Base-by-base conservation (phyloP, 352 stramenopile genomes). In the Pythium dissimile region DNA sequence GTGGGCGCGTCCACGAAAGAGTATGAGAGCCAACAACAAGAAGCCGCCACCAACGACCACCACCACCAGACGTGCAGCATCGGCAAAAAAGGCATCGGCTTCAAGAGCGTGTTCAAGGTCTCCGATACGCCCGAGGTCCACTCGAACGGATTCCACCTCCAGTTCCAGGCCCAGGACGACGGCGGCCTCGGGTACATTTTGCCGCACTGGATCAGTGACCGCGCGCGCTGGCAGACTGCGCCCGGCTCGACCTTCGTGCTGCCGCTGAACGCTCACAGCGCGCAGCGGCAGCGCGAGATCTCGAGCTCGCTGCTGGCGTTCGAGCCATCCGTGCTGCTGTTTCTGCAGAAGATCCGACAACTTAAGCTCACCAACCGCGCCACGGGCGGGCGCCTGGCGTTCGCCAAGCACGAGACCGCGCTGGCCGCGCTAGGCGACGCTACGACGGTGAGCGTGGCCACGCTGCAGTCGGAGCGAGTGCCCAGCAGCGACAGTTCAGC, bases 31-130 rank as follows among this genome's bases (percentile, higher is more conserved):
- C 62, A 16, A 50, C 5, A 42, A 62, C n/a, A n/a, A n/a, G n/a
- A n/a, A n/a, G n/a, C n/a, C n/a, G n/a, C n/a, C n/a, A n/a, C n/a
- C n/a, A n/a, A n/a, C n/a, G n/a, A n/a, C n/a, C n/a, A n/a, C n/a
- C n/a, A n/a, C n/a, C n/a, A n/a, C n/a, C n/a, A n/a, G n/a, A n/a
- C n/a, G 62, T 15, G 68, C 2, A 93, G 84, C 59, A 96, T 96
- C n/a, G 85, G 87, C 27, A 92, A 92, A 56, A 96, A 96, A 53
- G 87, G 87, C 3, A 96, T 96, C 43, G 87, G 85, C 21, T 96
- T 96, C 54, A 96, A 96, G 66, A 94, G 84, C n/a, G 87, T 96
- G 3, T 96, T 96, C 67, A 91, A 92, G 56, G 79, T 96, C 20
- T 92, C 85, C 0, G 76, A 94, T 37, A 58, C 64, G 1, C 87